Evolutionary conservation across 805 yeast species (phyloP).

Genomic region (Citeromyces nyonsensis): DNA sequence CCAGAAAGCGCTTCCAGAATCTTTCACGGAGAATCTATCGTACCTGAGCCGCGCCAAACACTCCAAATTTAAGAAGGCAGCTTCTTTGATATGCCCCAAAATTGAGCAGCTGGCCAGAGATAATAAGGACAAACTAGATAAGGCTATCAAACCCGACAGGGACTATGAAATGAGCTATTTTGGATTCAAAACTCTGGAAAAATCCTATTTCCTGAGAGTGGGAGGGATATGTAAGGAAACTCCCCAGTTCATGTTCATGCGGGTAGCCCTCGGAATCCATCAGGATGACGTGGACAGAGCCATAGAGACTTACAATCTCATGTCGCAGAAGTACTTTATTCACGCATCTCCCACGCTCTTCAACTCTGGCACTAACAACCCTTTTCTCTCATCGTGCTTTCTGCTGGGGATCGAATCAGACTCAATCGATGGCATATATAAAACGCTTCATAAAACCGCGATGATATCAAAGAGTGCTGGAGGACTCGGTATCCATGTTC

Average conservation of each 20-base stretch:
- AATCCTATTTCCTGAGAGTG: constrained; percentile 63
- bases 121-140: constrained; percentile 45
- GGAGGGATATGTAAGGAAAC: constrained; percentile 67
- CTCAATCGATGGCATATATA: constrained; percentile 90
- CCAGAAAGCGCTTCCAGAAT: constrained; percentile 71
- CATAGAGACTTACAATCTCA: constrained; percentile 70
- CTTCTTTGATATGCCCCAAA: constrained; percentile 49
- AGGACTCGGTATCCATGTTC: constrained; percentile 85
- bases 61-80: constrained; percentile 48
- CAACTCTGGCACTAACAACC: constrained; percentile 81
- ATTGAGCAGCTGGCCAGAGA: constrained; percentile 41
- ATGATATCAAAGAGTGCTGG: constrained; percentile 90
- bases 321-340: constrained; percentile 79
- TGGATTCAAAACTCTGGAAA: constrained; percentile 85
- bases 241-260: constrained; percentile 80
- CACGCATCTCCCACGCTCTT: constrained; percentile 94
- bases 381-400: constrained; percentile 87
- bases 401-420: constrained; percentile 84
- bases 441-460: constrained; percentile 79
- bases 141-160: constrained; percentile 54
- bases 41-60: constrained; percentile 55
- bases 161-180: constrained; percentile 73
- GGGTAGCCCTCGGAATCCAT: constrained; percentile 89
- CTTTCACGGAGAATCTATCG: constrained; percentile 56
- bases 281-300: constrained; percentile 48